phyloP scores from a whole-genome alignment of 306 rosid species.

The Aeschynomene evenia region DNA sequence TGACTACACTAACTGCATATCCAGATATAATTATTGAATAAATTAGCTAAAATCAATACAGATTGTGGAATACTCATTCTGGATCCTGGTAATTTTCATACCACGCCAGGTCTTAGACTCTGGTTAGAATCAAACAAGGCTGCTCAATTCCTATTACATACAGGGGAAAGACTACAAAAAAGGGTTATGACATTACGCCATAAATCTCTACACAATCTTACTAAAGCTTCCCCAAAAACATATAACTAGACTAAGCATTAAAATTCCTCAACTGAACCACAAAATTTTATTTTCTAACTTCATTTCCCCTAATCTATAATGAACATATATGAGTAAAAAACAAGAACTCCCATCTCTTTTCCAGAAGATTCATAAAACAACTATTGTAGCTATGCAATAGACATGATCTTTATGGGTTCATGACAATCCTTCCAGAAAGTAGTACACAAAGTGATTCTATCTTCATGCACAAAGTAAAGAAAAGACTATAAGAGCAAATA shows the following conservation, averaged over 20 bases:
- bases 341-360: background rate
- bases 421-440: constrained; percentile 20
- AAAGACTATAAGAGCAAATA: constrained; percentile 8
- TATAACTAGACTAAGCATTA: background rate
- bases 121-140: background rate
- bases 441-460: constrained; percentile 1
- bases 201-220: constrained; percentile 9
- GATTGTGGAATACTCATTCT: background rate
- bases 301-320: background rate
- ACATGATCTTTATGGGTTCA: background rate
- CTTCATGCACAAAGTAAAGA: background rate
- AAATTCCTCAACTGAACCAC: constrained; percentile 11
- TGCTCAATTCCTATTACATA: background rate
- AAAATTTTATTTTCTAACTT: background rate
- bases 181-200: no score
- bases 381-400: background rate
- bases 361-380: constrained; percentile 4
- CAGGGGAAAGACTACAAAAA: background rate
- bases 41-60: background rate
- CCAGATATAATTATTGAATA: constrained; percentile 6
- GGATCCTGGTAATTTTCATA: background rate
- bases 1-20: background rate
- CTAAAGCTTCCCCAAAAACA: constrained; percentile 20
- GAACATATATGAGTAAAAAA: background rate
- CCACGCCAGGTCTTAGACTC: background rate